Percentiles rank a stretch among this genome's conserved stretches.
Evolutionary conservation across 1,284 basidiomycete species (phyloP).

Genomic region (Cryptococcus deneoformans): DNA sequence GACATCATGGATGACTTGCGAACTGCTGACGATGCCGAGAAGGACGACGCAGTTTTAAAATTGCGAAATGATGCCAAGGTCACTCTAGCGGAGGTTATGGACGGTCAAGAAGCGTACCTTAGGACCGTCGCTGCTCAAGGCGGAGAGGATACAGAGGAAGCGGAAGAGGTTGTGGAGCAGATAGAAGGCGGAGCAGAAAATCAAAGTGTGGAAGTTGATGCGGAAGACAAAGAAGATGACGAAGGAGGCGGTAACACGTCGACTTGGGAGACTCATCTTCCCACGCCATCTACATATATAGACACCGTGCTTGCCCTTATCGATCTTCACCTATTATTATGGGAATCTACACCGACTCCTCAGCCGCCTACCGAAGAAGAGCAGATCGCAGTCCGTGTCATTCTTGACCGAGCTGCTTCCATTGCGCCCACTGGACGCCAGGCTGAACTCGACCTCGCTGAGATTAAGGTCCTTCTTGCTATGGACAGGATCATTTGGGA

Average conservation of each 20-base stretch:
- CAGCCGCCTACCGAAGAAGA: constrained; percentile 28
- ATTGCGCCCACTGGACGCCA: constrained; percentile 27
- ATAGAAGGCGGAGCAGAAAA: constrained; percentile 9
- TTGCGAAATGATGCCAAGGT: constrained; percentile 31
- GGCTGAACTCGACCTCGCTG: constrained; percentile 40
- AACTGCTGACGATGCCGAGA: constrained; percentile 3
- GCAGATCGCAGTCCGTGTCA: constrained; percentile 28
- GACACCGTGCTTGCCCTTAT: constrained; percentile 38
- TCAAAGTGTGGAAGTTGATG: constrained; percentile 16
- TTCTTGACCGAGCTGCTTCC: constrained; percentile 28
- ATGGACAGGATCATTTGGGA: constrained; percentile 44
- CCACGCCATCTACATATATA: constrained; percentile 39
- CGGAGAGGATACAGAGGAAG: constrained; percentile 11
- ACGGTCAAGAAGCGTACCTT: constrained; percentile 36
- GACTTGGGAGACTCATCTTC: constrained; percentile 36
- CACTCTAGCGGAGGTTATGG: constrained; percentile 34
- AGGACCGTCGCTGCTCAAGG: constrained; percentile 11
- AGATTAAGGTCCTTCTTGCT: constrained; percentile 40
- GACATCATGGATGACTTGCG: constrained; percentile 45
- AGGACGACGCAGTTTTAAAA: constrained; percentile 18
- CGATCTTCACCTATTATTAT: constrained; percentile 36
- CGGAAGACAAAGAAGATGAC: constrained; percentile 10
- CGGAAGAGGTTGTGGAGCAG: constrained; percentile 15
- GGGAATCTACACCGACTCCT: constrained; percentile 28
- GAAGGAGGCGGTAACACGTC: constrained; percentile 56